phyloP scores from a whole-genome alignment of 108 stramenopile genomes.

The Nitzschia sp. region DNA sequence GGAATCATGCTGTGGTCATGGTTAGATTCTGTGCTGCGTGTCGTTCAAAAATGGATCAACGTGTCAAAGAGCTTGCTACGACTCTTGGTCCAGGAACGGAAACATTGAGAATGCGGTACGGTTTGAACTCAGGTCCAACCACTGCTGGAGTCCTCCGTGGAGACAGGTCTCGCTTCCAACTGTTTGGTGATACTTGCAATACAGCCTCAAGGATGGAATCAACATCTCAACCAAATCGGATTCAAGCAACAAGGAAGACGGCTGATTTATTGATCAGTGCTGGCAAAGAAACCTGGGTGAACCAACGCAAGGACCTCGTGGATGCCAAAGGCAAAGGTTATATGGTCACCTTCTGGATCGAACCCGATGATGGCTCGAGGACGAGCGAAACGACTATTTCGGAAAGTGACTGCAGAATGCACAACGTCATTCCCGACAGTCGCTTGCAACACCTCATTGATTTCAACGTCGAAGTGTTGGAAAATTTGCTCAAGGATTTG shows the following conservation, averaged over 20 bases:
- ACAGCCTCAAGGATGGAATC: conserved; percentile 26
- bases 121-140: conserved; percentile 42
- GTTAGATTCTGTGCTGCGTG: conserved; percentile 6
- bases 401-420: neutral
- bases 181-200: conserved; percentile 31
- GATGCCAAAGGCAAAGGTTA: conserved; percentile 32
- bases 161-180: conserved; percentile 8
- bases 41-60: neutral
- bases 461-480: conserved; percentile 19
- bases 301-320: conserved; percentile 16
- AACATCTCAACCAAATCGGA: conserved; percentile 14
- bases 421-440: neutral
- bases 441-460: conserved; percentile 1
- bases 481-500: conserved; percentile 22
- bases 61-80: neutral
- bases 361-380: conserved; percentile 1
- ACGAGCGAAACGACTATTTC: neutral
- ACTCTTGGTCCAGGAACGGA: conserved; percentile 1
- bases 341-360: conserved; percentile 1
- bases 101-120: conserved; percentile 26
- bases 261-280: conserved; percentile 25
- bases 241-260: conserved; percentile 26
- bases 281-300: conserved; percentile 28
- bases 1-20: conserved; percentile 21
- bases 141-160: conserved; percentile 20